Evolutionary conservation across 768 basidiomycete genomes (phyloP), one percentile per base, ranked within the genome.

Genomic region (Pleurotus sapidus): DNA sequence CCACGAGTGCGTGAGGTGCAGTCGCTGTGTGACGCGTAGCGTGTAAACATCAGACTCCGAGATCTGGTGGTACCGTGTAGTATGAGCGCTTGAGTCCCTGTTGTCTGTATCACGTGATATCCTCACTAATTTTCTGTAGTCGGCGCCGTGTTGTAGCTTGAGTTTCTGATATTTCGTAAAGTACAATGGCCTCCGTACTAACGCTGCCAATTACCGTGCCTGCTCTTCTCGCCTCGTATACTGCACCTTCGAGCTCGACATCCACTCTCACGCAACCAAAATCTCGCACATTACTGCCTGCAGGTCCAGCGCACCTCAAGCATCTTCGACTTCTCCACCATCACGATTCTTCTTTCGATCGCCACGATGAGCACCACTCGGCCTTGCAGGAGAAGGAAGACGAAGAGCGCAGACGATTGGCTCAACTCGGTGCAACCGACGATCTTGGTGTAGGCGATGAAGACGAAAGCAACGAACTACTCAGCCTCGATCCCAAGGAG

Each of bases 391-490:
- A 74, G 23, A 39, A 53, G 42, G 54, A 34, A 20, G 77, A 79
- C 64, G 77, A 82, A 59, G 79, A 84, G 58, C 76, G 72, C 37
- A 76, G 77, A 64, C 82, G 79, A 37, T 71, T 80, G 34, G 75
- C 80, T 54, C 76, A 77, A 3, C 73, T 84, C 15, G 82, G 64
- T n/a, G 71, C 67, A 3, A 90, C 89, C 60, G 91, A 92, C 65
- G 95, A 95, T 76, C 84, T 93, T 11, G 96, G 94, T 25, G 89
- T 98, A 5, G 95, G 95, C 1, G 90, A 93, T 58, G 97, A 98
- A 73, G 78, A 85, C 60, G 96, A 98, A 76, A 71, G 81, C 17
- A 76, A 79, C 3, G 87, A 86, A 20, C 64, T 94, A 48, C 70
- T 94, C 40, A 69, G 76, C 46, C 76, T 87, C n/a, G 96, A 99